Percentiles rank a stretch among this genome's conserved stretches.
These are phyloP conservation scores for Solanum dulcamara DNA, from an alignment of 257 asterid genomes.

Conservation along the genomic window DNA sequence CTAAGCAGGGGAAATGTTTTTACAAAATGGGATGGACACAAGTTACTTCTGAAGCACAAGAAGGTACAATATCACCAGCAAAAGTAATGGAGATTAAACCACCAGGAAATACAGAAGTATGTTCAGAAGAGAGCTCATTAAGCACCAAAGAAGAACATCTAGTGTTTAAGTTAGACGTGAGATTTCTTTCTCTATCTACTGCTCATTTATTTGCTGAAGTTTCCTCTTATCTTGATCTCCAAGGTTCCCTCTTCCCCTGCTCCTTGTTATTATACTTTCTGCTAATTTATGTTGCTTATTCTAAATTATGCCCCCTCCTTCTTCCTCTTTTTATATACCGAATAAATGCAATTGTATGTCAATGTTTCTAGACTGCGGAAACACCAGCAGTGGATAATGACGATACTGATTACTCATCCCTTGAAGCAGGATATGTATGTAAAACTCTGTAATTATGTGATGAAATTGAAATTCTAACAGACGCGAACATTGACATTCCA, in stretches of 20 bases:
- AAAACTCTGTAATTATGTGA: not conserved
- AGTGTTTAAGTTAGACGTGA: constrained; percentile 65
- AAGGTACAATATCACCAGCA: constrained; percentile 51
- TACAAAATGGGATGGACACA: constrained; percentile 60
- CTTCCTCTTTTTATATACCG: not conserved
- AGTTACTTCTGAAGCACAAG: constrained; percentile 45
- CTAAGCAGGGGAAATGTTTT: constrained; percentile 54
- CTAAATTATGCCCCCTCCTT: not conserved
- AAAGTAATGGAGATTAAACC: constrained; percentile 47
- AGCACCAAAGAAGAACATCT: constrained; percentile 28
- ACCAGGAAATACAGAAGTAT: constrained; percentile 15
- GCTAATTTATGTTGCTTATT: not conserved
- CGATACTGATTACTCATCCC: constrained; percentile 37
- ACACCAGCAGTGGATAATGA: constrained; percentile 26
- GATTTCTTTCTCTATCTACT: constrained; percentile 1
- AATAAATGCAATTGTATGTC: not conserved
- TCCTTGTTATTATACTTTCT: not conserved
- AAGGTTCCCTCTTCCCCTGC: not conserved
- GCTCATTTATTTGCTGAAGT: not conserved
- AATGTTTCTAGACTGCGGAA: constrained; percentile 41
- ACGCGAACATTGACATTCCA: not conserved
- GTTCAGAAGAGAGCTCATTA: constrained; percentile 2
- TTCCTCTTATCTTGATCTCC: not conserved
- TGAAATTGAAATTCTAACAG: not conserved
- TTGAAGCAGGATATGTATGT: constrained; percentile 64